phyloP scores from a whole-genome alignment of 805 yeast genomes.

The Metschnikowia hibisci region DNA sequence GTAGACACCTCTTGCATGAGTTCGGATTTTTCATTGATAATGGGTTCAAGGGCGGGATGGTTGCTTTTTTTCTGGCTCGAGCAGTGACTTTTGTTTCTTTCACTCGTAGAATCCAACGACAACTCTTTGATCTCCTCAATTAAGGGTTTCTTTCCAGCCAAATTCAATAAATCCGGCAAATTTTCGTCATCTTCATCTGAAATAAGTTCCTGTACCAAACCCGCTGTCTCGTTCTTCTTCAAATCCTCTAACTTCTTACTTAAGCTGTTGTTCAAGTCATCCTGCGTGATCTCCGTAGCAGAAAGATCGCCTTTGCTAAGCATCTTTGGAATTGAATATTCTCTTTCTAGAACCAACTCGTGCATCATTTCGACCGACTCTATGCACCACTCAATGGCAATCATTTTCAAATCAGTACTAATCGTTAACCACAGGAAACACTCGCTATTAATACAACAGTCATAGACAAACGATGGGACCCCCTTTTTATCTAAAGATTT shows the following conservation, averaged over 20 bases:
- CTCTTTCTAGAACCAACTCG: slow-evolving; percentile 53
- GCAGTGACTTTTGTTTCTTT: neutral
- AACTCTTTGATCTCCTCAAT: slow-evolving; percentile 52
- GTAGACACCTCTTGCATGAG: neutral
- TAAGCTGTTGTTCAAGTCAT: slow-evolving; percentile 41
- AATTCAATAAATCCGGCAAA: slow-evolving; percentile 31
- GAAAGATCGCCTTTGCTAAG: slow-evolving; percentile 60
- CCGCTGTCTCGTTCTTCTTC: slow-evolving; percentile 40
- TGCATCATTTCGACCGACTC: slow-evolving; percentile 66
- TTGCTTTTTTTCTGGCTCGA: neutral
- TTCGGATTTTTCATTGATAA: neutral
- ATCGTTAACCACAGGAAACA: slow-evolving; percentile 60
- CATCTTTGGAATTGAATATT: slow-evolving; percentile 68
- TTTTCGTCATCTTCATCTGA: slow-evolving; percentile 13
- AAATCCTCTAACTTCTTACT: slow-evolving; percentile 33
- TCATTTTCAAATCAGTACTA: slow-evolving; percentile 56
- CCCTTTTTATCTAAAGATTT: slow-evolving; percentile 71
- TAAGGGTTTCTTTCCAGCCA: slow-evolving; percentile 33
- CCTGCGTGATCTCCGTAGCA: slow-evolving; percentile 39
- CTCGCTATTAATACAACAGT: slow-evolving; percentile 68
- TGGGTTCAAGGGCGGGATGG: neutral
- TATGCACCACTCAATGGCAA: slow-evolving; percentile 78
- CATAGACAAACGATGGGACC: slow-evolving; percentile 58
- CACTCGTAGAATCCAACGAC: slow-evolving; percentile 4
- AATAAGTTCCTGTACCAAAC: slow-evolving; percentile 39